These are phyloP conservation scores for Meira nashicola DNA, from an alignment of 1,284 basidiomycete genomes.

Conservation along the genomic window DNA sequence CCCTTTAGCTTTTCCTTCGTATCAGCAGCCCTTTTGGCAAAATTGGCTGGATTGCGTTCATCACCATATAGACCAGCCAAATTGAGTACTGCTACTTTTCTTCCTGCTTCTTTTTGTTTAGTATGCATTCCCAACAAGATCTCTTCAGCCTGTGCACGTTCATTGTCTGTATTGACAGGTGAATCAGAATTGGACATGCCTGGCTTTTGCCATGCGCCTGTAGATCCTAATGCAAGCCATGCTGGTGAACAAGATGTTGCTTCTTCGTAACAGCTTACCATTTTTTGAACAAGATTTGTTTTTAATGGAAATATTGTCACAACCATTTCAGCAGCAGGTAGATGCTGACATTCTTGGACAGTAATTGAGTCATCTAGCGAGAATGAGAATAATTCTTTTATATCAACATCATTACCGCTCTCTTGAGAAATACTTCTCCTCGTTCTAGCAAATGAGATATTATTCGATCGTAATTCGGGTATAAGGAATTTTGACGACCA, in stretches of 20 bases:
- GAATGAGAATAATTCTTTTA: background rate
- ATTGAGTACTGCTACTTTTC: background rate
- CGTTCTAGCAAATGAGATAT: conserved; percentile 55
- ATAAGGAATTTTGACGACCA: conserved; percentile 66
- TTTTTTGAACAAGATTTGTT: conserved; percentile 19
- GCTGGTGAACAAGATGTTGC: conserved; percentile 11
- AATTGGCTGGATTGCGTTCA: conserved; percentile 36
- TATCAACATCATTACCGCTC: background rate
- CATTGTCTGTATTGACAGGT: conserved; percentile 23
- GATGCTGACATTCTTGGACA: conserved; percentile 49
- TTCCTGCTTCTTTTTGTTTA: too few species aligned
- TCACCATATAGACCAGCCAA: conserved; percentile 39
- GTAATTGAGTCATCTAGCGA: background rate
- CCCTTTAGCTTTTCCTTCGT: conserved; percentile 28
- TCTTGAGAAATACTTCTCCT: conserved; percentile 54
- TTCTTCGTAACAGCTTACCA: conserved; percentile 30
- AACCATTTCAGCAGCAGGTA: conserved; percentile 62
- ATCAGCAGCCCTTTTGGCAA: conserved; percentile 28
- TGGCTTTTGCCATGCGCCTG: conserved; percentile 34
- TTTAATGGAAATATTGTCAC: conserved; percentile 60
- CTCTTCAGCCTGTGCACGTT: conserved; percentile 8
- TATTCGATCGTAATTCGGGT: conserved; percentile 56
- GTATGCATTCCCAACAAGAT: background rate
- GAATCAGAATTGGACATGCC: conserved; percentile 18
- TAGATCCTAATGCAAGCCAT: conserved; percentile 42